A percentile compares a stretch with the other conserved stretches of the same genome.
These are phyloP conservation scores for Phytophthora citrophthora DNA, from an alignment of 352 stramenopile genomes.

Conservation along the genomic window DNA sequence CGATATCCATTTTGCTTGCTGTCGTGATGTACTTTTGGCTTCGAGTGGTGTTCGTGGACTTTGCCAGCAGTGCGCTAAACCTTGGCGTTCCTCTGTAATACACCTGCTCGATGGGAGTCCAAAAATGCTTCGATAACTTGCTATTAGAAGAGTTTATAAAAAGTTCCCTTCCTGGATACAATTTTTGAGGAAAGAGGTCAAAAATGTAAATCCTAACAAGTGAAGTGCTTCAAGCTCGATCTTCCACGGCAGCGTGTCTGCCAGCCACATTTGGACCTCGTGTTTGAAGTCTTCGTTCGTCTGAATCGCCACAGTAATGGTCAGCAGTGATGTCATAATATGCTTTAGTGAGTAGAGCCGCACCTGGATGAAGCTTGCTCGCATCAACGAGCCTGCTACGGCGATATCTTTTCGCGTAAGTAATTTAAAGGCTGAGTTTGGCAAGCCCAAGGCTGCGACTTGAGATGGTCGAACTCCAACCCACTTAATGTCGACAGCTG, in stretches of 20 bases:
- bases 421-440: constrained; percentile 57
- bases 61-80: constrained; percentile 50
- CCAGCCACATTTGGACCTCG: constrained; percentile 67
- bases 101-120: constrained; percentile 13
- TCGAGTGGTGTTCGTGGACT: constrained; percentile 73
- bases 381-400: constrained; percentile 48
- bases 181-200: constrained; percentile 62
- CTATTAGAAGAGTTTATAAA: constrained; percentile 25
- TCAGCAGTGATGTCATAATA: constrained; percentile 1
- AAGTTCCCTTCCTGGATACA: constrained; percentile 52
- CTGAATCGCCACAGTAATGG: constrained; percentile 30
- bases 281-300: constrained; percentile 52
- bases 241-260: constrained; percentile 58
- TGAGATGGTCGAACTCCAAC: constrained; percentile 91
- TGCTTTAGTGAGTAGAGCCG: background rate
- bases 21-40: constrained; percentile 87
- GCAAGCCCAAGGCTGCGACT: constrained; percentile 53
- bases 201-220: constrained; percentile 76
- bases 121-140: constrained; percentile 4
- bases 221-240: constrained; percentile 86
- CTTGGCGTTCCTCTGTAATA: constrained; percentile 40
- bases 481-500: constrained; percentile 90
- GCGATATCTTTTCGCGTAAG: constrained; percentile 64
- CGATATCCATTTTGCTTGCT: constrained; percentile 92
- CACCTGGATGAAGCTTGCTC: constrained; percentile 73